These are phyloP conservation scores for Chondrostereum purpureum DNA, from an alignment of 1,284 basidiomycete genomes.

Conservation along the genomic window DNA sequence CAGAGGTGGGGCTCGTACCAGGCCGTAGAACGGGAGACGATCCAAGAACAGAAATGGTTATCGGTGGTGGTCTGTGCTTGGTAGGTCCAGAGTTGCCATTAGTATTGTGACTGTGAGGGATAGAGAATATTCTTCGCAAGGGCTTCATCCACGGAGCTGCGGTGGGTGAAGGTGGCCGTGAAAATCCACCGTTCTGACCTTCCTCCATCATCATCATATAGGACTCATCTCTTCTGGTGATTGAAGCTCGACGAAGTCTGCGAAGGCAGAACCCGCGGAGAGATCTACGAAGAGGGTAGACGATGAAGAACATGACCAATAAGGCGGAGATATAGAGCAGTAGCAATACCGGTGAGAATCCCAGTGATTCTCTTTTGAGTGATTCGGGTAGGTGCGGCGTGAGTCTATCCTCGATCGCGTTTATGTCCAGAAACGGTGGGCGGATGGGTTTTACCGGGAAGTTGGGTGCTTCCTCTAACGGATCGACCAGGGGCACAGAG, in stretches of 20 bases:
- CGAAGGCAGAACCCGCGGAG: slow-evolving; percentile 44
- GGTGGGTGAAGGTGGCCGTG: slow-evolving; percentile 21
- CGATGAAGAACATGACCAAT: slow-evolving; percentile 33
- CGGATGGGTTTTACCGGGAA: slow-evolving; percentile 56
- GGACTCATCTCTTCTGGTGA: slow-evolving; percentile 31
- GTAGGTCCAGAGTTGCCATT: slow-evolving; percentile 10
- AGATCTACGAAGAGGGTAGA: slow-evolving; percentile 50
- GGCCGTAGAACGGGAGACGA: neutral
- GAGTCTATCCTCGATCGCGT: slow-evolving; percentile 54
- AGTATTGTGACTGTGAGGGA: slow-evolving; percentile 21
- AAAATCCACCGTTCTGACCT: slow-evolving; percentile 30
- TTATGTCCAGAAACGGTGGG: slow-evolving; percentile 53
- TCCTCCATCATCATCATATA: slow-evolving; percentile 51
- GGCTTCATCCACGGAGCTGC: slow-evolving; percentile 28
- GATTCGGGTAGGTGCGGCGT: slow-evolving; percentile 56
- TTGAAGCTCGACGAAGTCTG: slow-evolving; percentile 28
- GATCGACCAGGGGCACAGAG: slow-evolving; percentile 55
- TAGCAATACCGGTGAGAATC: slow-evolving; percentile 61
- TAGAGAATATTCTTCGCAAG: slow-evolving; percentile 31
- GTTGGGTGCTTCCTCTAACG: slow-evolving; percentile 49
- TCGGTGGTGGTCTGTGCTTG: neutral
- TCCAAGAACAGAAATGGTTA: neutral
- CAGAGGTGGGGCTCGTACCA: neutral
- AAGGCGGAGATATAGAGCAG: slow-evolving; percentile 42
- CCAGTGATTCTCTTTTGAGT: slow-evolving; percentile 54